Evolutionary conservation across 75 land plant species (phyloP).

Genomic region (Chamaecyparis obtusa): DNA sequence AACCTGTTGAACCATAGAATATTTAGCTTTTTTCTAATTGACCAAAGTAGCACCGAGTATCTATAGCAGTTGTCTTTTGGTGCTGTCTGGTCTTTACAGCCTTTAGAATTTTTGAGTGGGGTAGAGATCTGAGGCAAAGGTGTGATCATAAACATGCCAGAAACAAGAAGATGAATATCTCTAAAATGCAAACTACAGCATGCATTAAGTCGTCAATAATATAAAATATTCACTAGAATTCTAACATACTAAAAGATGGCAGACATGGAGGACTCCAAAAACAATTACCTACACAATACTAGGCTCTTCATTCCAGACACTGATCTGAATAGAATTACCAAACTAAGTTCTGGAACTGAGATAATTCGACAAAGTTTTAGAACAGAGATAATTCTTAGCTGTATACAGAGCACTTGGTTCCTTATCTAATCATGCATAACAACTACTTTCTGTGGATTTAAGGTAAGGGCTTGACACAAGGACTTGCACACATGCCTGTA

Average conservation of each 20-base stretch:
- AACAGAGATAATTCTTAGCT: not conserved
- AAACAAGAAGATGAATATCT: not conserved
- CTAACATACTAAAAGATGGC: not conserved
- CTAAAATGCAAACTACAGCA: not conserved
- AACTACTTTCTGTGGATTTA: not conserved
- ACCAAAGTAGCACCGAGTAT: not conserved
- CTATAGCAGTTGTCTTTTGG: not conserved
- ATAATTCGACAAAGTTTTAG: not conserved
- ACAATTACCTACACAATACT: not conserved
- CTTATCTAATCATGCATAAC: not conserved
- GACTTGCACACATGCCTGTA: not conserved
- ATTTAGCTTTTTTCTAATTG: not conserved
- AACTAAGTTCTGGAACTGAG: not conserved
- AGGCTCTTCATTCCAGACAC: not conserved
- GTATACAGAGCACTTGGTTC: not conserved
- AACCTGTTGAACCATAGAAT: slow-evolving; percentile 52
- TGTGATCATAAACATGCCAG: too few species aligned
- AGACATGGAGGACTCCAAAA: not conserved
- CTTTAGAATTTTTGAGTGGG: not conserved
- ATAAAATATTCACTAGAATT: not conserved
- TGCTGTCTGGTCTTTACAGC: not conserved
- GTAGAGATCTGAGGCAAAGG: not conserved
- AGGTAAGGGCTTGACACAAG: not conserved
- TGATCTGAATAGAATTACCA: not conserved
- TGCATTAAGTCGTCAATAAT: not conserved